Evolutionary conservation across 2,329 filamentous ascomycete genomes (phyloP).

Genomic region (Diaporthe vaccinii): DNA sequence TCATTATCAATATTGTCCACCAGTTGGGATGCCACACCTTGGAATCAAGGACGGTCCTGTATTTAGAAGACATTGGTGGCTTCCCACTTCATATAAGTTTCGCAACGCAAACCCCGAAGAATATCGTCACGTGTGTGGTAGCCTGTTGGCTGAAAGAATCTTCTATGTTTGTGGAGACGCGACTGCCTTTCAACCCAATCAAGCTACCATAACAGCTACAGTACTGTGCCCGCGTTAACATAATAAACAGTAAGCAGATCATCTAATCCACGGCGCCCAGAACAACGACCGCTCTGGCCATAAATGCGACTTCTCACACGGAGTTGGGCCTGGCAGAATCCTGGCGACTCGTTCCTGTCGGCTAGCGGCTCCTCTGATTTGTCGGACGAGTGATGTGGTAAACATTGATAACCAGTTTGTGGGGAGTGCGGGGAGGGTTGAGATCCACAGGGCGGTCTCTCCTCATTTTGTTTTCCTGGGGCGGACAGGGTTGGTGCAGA

Average conservation of each 20-base stretch:
- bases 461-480: constrained; percentile 32
- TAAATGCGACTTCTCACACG: not conserved
- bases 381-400: not conserved
- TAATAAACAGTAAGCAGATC: not conserved
- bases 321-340: not conserved
- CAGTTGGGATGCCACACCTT: not conserved
- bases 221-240: not conserved
- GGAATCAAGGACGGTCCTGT: not conserved
- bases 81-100: not conserved
- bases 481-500: not conserved
- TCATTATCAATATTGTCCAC: too few species aligned
- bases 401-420: constrained; percentile 11
- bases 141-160: not conserved
- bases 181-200: not conserved
- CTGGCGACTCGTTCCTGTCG: not conserved
- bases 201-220: not conserved
- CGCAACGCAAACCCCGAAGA: not conserved
- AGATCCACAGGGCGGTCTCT: not conserved
- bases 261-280: not conserved
- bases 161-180: not conserved
- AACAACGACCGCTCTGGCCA: constrained; percentile 1
- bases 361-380: not conserved
- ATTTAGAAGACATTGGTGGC: not conserved
- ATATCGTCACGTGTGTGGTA: not conserved
- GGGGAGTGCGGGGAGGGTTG: not conserved